Evolutionary conservation across 129 eudicot species (phyloP).

Genomic region (Dittrichia graveolens): DNA sequence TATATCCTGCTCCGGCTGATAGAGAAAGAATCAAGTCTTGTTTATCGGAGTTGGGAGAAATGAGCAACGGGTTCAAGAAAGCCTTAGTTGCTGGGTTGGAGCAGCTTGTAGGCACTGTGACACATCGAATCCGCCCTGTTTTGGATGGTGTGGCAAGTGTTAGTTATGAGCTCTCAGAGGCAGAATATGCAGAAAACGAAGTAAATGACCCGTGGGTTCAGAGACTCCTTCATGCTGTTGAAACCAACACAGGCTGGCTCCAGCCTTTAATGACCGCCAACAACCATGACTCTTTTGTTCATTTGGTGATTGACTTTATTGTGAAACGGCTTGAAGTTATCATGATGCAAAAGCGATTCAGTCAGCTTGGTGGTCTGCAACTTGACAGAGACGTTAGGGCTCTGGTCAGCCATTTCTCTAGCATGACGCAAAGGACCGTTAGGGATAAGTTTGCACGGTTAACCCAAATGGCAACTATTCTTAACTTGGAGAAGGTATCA

Average conservation of each 20-base stretch:
- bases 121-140: conserved; percentile 84
- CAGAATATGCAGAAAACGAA: conserved; percentile 88
- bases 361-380: conserved; percentile 93
- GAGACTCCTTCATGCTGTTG: conserved; percentile 84
- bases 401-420: conserved; percentile 83
- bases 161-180: conserved; percentile 83
- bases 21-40: conserved; percentile 87
- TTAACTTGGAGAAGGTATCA: conserved; percentile 87
- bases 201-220: conserved; percentile 99
- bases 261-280: conserved; percentile 84
- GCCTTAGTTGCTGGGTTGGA: conserved; percentile 66
- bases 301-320: conserved; percentile 75
- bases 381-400: conserved; percentile 85
- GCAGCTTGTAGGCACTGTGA: conserved; percentile 72
- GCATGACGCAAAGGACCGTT: conserved; percentile 92
- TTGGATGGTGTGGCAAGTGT: conserved; percentile 78
- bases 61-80: conserved; percentile 81
- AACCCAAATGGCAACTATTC: conserved; percentile 93
- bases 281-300: conserved; percentile 79
- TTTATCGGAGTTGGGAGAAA: conserved; percentile 74
- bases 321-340: conserved; percentile 91
- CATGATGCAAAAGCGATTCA: conserved; percentile 94
- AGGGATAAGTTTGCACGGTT: conserved; percentile 94
- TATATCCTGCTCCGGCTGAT: conserved; percentile 74
- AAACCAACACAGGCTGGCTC: conserved; percentile 81